Conservation (phyloP, 169 alveolate species). For the Plasmodium knowlesi region DNA sequence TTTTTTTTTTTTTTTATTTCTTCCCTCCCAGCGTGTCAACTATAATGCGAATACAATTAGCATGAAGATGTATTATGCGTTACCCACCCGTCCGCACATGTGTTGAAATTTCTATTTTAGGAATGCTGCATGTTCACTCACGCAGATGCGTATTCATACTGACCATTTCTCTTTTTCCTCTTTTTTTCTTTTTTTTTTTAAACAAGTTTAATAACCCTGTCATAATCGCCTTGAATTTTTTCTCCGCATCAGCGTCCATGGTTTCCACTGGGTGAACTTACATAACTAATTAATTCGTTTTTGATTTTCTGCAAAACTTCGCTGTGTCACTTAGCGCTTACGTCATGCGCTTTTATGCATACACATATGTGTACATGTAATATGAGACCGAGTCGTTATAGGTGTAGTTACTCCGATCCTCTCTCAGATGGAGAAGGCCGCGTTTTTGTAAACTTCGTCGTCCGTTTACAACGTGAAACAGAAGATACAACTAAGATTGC, state of each 20-base stretch:
- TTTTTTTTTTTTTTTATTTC: neutral
- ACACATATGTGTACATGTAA: neutral
- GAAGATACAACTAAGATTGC: neutral
- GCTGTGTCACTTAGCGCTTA: neutral
- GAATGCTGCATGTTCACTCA: too few relatives aligned
- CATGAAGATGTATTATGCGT: too few relatives aligned
- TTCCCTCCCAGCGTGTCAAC: too few relatives aligned
- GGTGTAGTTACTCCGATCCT: neutral
- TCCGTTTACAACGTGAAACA: neutral
- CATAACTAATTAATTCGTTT: neutral
- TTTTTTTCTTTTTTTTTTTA: neutral
- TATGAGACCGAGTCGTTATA: neutral
- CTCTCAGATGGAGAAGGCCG: neutral
- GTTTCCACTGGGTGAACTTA: neutral
- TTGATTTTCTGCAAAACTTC: neutral
- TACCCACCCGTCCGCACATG: too few relatives aligned
- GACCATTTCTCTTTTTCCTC: neutral
- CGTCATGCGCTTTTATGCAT: neutral
- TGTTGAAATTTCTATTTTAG: too few relatives aligned
- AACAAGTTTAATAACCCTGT: neutral
- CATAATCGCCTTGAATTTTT: too few relatives aligned
- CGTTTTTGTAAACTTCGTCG: neutral
- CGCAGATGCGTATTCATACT: too few relatives aligned
- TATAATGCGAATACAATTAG: too few relatives aligned
- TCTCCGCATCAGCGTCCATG: neutral